Base-by-base conservation (phyloP, 257 asterid genomes). In the Solanum virginianum region DNA sequence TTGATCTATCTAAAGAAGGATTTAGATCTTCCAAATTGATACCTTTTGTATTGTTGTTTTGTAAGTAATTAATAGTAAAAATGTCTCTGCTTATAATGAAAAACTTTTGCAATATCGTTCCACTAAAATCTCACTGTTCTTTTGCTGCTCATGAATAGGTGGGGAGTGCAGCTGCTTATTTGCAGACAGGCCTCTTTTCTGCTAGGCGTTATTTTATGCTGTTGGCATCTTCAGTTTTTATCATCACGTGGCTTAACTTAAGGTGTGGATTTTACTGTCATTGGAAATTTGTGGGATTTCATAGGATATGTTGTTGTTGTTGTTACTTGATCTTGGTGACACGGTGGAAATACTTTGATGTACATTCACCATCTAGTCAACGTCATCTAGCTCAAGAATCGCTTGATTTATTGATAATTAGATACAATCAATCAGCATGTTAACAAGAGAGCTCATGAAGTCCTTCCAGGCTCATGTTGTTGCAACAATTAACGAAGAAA, bases 161-260 rank as follows among this genome's bases (percentile, higher is more conserved):
- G 66, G 99, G 97, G 83, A 91, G 94, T 87, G 98, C 99, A 53
- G 98, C 95, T 72, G 98, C 98, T 72, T 96, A 94, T 91, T 89
- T 91, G 87, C 92, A 94, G 86, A 91, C 97, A 0, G 98, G 98
- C 51, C 84, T 88, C 41, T 93, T 77, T 86, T 92, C 89, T 85
- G 90, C 89, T 12, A 82, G 89, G 77, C 98, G 95, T 69, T 94
- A 74, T 85, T 62, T 90, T 45, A 88, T 88, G 80, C 95, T 96
- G 53, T 88, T 93, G 89, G 90, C 89, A 83, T 96, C 98, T 29
- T 95, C 97, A 32, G 81, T 92, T 91, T 91, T 91, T 49, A 65
- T 96, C 89, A 93, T 94, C 63, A 91, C 98, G 74, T 96, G 99
- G 99, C 89, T 95, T 85, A 96, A 95, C 89, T 87, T 96, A 85